Evolutionary conservation across 2,329 filamentous ascomycete species (phyloP), one percentile per base, ranked within the genome.

Genomic region (Chaetomium globosum): DNA sequence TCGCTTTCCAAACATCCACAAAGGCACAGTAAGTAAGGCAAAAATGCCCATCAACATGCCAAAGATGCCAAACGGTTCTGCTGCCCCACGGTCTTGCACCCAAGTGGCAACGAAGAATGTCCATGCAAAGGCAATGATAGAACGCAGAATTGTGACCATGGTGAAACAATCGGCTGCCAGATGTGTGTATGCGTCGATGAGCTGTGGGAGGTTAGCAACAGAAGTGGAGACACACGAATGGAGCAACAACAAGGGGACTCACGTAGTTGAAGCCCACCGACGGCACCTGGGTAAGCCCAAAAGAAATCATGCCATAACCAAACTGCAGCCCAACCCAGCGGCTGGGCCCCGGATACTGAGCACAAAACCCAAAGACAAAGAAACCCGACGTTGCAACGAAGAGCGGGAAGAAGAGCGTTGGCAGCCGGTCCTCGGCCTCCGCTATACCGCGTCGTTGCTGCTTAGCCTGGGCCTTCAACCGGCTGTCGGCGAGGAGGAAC

Each of bases 11-110:
- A 62, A 62, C 39, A 56, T 19, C 52, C 52, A 56, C 60, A 62
- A 28, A 0, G 60, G 60, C 6, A 62, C 39, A 16, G 60, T 62
- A 9, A 56, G 2, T 39, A 62, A 31, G 7, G 36, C 60, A 30
- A 62, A 62, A 2, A 62, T 13, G 51, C 60, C 60, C 60, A 62
- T 62, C 26, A 62, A 30, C 60, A 62, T 62, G 52, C 60, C 60
- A 51, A 62, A 62, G 28, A 62, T 62, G 13, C 52, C 52, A 49
- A 62, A 62, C 2, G 60, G 19, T 30, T 62, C 60, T 1, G 60
- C 60, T 2, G 52, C 60, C 1, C 60, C 60, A 6, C 60, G 31
- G 39, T 49, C 52, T 10, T 62, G 10, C 1, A 62, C 30, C 60
- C 60, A 62, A 4, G 23, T 9, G 12, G 60, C 60, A 12, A 62